phyloP scores from a whole-genome alignment of 176 grass and related monocot genomes.

The Stipa capillata region DNA sequence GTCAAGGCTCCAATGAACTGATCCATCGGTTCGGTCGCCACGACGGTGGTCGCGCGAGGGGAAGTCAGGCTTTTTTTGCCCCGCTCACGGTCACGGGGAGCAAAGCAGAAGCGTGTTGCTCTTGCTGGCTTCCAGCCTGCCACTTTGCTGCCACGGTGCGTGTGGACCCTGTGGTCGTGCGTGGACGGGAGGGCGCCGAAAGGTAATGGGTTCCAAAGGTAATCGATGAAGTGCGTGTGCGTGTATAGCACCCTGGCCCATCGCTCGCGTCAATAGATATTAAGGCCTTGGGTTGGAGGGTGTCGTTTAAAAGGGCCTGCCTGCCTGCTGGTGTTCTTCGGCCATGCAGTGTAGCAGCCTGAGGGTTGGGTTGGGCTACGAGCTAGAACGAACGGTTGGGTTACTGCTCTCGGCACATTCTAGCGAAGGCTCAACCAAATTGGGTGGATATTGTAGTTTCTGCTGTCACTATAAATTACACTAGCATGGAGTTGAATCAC shows the following conservation, averaged over 20 bases:
- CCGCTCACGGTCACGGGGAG: not conserved
- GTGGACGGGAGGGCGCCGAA: not conserved
- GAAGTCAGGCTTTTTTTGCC: not conserved
- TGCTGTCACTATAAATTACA: no score
- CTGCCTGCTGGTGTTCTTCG: not conserved
- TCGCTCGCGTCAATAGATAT: not conserved
- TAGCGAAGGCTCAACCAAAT: not conserved
- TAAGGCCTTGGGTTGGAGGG: not conserved
- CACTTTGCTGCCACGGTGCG: no score
- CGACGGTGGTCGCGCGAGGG: not conserved
- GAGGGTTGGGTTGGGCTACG: no score
- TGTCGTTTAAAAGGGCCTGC: not conserved
- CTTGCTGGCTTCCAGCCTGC: not conserved
- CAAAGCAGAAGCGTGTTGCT: not conserved
- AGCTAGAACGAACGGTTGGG: not conserved
- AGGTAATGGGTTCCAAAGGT: no score
- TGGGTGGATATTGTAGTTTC: no score
- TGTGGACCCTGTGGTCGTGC: not conserved
- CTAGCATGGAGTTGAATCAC: no score
- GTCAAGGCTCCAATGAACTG: conserved; percentile 15
- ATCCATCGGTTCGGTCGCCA: conserved; percentile 3
- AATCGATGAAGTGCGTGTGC: no score
- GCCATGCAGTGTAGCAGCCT: not conserved
- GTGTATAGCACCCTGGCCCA: not conserved
- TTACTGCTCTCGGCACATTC: not conserved